Percentiles rank a stretch among this genome's conserved stretches.
These are phyloP conservation scores for Asterella californica DNA, from an alignment of 225 moss, liverwort and hornwort species.

Conservation along the genomic window DNA sequence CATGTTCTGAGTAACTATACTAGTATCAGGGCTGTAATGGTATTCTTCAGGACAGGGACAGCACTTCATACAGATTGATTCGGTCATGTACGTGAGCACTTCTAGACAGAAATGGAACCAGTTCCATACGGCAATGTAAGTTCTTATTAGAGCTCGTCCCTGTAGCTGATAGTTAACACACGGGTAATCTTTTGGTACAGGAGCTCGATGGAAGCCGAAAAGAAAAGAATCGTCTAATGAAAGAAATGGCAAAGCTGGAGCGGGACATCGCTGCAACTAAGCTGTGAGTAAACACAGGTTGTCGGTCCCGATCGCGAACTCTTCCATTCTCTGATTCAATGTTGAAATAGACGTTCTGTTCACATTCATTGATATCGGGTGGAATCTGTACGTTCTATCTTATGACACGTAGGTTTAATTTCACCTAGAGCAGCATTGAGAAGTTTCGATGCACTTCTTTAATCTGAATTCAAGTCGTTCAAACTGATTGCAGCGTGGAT, in stretches of 20 bases:
- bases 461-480: slow-evolving; percentile 2
- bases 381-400: too few species aligned
- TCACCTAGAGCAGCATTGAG: not conserved
- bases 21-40: too few species aligned
- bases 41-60: too few species aligned
- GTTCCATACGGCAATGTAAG: too few species aligned
- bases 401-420: too few species aligned
- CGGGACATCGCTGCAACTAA: slow-evolving; percentile 6
- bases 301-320: not conserved
- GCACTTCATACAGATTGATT: too few species aligned
- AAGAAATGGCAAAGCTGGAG: not conserved
- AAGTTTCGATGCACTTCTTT: not conserved
- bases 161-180: too few species aligned
- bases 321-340: not conserved
- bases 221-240: not conserved
- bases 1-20: too few species aligned
- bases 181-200: not conserved
- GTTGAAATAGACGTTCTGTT: not conserved
- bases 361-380: too few species aligned
- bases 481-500: not conserved
- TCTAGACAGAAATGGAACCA: too few species aligned
- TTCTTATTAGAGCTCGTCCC: too few species aligned
- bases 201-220: not conserved
- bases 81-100: too few species aligned
- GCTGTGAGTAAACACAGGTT: not conserved